Evolutionary conservation across 2,329 filamentous ascomycete genomes (phyloP).

Genomic region (Fusarium sp.): DNA sequence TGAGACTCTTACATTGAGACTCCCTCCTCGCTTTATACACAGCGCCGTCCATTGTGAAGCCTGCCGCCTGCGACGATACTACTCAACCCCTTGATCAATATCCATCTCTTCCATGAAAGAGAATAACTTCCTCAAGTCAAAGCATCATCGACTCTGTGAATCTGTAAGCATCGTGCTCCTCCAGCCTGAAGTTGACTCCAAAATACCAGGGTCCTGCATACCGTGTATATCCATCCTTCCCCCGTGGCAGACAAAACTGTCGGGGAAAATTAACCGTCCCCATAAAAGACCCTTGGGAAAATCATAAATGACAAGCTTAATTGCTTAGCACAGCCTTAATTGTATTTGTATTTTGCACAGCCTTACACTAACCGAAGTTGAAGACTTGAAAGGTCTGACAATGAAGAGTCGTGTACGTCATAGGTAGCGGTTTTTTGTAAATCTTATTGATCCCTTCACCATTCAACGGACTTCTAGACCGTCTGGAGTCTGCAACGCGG

Average conservation of each 20-base stretch:
- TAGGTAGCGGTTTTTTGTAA: conserved; percentile 1
- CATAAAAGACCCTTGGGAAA: conserved; percentile 26
- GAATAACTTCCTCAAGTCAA: not conserved
- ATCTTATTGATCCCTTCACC: not conserved
- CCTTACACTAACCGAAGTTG: not conserved
- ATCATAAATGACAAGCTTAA: conserved; percentile 32
- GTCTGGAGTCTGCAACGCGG: not conserved
- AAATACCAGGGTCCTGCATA: conserved; percentile 3
- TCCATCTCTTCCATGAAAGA: not conserved
- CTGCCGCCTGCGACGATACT: not conserved
- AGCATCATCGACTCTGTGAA: conserved; percentile 30
- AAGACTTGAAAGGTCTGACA: not conserved
- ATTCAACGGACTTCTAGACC: conserved; percentile 26
- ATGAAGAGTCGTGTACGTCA: conserved; percentile 38
- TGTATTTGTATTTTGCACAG: conserved; percentile 11
- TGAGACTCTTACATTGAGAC: not conserved
- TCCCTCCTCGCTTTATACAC: conserved; percentile 27
- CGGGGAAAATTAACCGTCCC: conserved; percentile 38
- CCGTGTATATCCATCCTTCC: not conserved
- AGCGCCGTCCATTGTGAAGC: conserved; percentile 2
- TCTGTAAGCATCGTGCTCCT: conserved; percentile 1
- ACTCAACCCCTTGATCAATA: not conserved
- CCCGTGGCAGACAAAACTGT: not conserved
- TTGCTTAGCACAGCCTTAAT: conserved; percentile 23
- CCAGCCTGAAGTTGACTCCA: not conserved